Conservation (phyloP, 441 rosid species). For the Pelargonium cotyledonis region DNA sequence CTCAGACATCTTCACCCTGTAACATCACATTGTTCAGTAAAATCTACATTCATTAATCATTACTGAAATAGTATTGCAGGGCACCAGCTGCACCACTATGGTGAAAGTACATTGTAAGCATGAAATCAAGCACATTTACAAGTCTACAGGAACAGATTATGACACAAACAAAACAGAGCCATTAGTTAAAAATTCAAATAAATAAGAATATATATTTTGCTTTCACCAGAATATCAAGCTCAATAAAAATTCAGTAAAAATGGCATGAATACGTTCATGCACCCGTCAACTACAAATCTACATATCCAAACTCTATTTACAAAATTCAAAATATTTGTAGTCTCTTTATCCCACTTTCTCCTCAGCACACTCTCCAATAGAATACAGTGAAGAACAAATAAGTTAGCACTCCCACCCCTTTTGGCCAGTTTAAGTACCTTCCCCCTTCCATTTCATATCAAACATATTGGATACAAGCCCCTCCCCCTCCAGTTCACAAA, state of each 20-base stretch:
- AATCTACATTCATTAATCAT: neutral
- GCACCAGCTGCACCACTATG: neutral
- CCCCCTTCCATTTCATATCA: neutral
- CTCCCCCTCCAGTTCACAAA: neutral
- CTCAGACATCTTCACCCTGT: neutral
- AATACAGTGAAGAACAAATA: neutral
- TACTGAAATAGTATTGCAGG: neutral
- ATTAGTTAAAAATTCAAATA: no score
- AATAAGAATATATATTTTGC: neutral
- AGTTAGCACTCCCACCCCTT: neutral
- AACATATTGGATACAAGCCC: neutral
- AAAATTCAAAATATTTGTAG: neutral
- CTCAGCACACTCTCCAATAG: neutral
- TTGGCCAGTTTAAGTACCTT: neutral
- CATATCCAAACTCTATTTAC: neutral
- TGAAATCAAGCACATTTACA: neutral
- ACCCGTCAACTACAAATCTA: neutral
- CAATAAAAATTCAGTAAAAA: neutral
- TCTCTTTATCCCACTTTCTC: conserved; percentile 4
- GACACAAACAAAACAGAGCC: neutral
- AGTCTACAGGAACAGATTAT: neutral
- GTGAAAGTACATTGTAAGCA: neutral
- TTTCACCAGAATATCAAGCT: conserved; percentile 5
- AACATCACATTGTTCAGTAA: no score
- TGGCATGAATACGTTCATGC: neutral